Evolutionary conservation across 192 early-diverging fungal genomes (phyloP).

Genomic region (Haplosporangium gracile): DNA sequence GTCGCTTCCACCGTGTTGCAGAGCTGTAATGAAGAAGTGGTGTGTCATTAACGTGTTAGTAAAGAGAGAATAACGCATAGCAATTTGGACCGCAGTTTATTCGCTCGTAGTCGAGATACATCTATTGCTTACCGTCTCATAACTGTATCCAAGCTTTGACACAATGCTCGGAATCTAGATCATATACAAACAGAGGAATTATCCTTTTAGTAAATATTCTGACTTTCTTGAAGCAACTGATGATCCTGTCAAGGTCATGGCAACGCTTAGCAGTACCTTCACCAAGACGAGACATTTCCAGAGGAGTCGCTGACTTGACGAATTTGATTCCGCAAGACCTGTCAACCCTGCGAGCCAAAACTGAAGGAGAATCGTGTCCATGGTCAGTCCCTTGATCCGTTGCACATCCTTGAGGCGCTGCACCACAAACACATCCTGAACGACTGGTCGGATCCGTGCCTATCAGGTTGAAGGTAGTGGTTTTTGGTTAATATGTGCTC

Average conservation of each 20-base stretch:
- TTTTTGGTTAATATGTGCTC: not conserved
- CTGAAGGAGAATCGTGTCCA: conserved; percentile 42
- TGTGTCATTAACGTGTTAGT: not conserved
- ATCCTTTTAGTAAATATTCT: not conserved
- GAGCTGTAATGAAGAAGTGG: conserved; percentile 5
- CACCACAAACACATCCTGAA: conserved; percentile 25
- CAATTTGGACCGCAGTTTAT: not conserved
- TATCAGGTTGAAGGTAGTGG: not conserved
- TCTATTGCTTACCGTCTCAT: conserved; percentile 15
- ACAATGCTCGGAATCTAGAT: conserved; percentile 34
- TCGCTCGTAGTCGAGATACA: not conserved
- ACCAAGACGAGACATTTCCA: conserved; percentile 51
- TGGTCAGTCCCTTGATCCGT: conserved; percentile 35
- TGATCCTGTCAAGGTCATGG: not conserved
- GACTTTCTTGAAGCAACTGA: not conserved
- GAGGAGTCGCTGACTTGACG: conserved; percentile 30
- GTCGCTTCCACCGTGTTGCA: conserved; percentile 24
- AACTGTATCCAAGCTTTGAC: conserved; percentile 4
- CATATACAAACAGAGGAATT: not conserved
- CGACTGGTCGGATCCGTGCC: conserved; percentile 40
- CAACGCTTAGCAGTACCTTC: conserved; percentile 20
- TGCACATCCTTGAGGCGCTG: conserved; percentile 49
- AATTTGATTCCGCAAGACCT: conserved; percentile 32
- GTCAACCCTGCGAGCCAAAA: conserved; percentile 54
- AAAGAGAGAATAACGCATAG: not conserved